Conservation (phyloP, 805 yeast genomes). For the Kluyveromyces lactis region DNA sequence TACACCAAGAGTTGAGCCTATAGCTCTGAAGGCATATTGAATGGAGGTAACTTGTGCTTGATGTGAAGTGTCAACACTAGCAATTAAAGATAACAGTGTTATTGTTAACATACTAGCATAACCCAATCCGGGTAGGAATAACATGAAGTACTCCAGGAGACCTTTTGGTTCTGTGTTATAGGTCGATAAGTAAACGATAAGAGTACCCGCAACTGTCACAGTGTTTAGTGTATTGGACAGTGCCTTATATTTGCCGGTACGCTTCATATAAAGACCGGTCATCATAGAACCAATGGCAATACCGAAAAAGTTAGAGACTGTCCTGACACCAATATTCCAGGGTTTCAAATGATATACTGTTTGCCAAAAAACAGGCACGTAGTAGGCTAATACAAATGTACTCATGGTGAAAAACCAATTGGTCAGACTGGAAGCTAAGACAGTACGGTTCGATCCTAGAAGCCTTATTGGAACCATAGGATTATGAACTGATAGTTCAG, state of each 20-base stretch:
- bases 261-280: constrained; percentile 59
- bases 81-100: constrained; percentile 64
- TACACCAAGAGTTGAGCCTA: constrained; percentile 74
- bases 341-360: constrained; percentile 46
- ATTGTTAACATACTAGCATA: constrained; percentile 63
- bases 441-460: constrained; percentile 44
- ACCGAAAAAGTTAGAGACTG: constrained; percentile 55
- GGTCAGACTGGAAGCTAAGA: constrained; percentile 55
- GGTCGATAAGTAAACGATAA: constrained; percentile 24
- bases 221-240: constrained; percentile 37
- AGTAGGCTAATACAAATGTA: constrained; percentile 53
- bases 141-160: constrained; percentile 35
- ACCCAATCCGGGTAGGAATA: constrained; percentile 54
- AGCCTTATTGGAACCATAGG: constrained; percentile 64
- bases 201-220: constrained; percentile 40
- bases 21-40: constrained; percentile 75
- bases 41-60: constrained; percentile 83
- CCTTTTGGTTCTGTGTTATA: constrained; percentile 19
- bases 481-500: constrained; percentile 44
- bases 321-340: constrained; percentile 48
- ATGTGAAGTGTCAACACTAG: constrained; percentile 57
- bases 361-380: constrained; percentile 59
- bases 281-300: constrained; percentile 59
- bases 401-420: constrained; percentile 69
- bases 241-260: constrained; percentile 55